These are phyloP conservation scores for Pestalotiopsis sp. DNA, from an alignment of 2,329 filamentous ascomycete genomes.

Conservation along the genomic window DNA sequence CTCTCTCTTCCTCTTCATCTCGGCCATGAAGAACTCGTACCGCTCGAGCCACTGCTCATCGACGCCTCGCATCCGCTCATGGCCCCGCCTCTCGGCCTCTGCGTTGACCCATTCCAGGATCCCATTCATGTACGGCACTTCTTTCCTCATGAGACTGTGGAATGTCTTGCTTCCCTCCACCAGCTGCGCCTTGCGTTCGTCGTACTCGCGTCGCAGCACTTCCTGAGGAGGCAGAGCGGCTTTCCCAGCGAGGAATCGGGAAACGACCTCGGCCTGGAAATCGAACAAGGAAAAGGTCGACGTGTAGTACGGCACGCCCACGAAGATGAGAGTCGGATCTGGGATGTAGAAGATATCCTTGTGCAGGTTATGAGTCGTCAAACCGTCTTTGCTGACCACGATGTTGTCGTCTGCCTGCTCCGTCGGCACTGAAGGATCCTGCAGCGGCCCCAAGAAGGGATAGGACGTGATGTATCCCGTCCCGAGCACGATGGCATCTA, in stretches of 20 bases:
- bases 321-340: conserved; percentile 64
- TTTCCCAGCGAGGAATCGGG: conserved; percentile 57
- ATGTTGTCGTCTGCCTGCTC: conserved; percentile 53
- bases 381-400: conserved; percentile 65
- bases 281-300: conserved; percentile 73
- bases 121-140: conserved; percentile 35
- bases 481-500: conserved; percentile 66
- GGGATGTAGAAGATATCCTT: conserved; percentile 74
- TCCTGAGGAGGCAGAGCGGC: conserved; percentile 47
- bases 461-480: conserved; percentile 72
- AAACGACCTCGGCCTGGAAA: conserved; percentile 66
- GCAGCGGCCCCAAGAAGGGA: conserved; percentile 62
- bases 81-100: conserved; percentile 23
- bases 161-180: conserved; percentile 33
- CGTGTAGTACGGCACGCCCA: conserved; percentile 68
- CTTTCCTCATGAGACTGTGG: conserved; percentile 38
- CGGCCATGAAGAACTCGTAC: conserved; percentile 9
- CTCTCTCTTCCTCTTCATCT: conserved; percentile 11
- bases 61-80: conserved; percentile 32
- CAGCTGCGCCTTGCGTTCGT: conserved; percentile 27
- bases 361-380: conserved; percentile 68
- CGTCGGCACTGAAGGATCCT: conserved; percentile 40
- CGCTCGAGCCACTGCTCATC: conserved; percentile 33
- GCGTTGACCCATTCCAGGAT: conserved; percentile 31
- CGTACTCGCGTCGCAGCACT: conserved; percentile 40